These are phyloP conservation scores for Chara braunii DNA, from an alignment of 139 green algal species.

Conservation along the genomic window DNA sequence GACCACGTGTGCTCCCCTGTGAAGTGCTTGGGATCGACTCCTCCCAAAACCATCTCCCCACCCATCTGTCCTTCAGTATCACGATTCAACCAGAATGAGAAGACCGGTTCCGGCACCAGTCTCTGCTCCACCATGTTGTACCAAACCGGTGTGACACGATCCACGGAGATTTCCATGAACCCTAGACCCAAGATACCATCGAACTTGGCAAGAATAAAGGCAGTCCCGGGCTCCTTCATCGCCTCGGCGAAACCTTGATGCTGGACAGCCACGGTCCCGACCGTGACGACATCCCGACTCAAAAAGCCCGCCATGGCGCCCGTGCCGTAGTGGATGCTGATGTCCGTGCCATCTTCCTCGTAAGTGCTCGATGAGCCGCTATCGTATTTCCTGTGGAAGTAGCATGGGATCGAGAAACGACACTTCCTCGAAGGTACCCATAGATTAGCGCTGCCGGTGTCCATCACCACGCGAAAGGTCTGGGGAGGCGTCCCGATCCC, in stretches of 20 bases:
- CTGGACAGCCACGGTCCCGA: conserved; percentile 62
- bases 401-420: conserved; percentile 72
- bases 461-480: conserved; percentile 82
- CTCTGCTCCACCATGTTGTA: conserved; percentile 74
- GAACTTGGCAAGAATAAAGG: conserved; percentile 93
- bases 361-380: conserved; percentile 63
- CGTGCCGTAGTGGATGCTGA: conserved; percentile 94
- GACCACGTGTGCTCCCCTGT: conserved; percentile 80
- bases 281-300: conserved; percentile 65
- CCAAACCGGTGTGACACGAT: conserved; percentile 59
- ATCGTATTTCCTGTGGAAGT: conserved; percentile 72
- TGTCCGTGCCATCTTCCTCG: conserved; percentile 38
- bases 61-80: conserved; percentile 53
- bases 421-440: conserved; percentile 86
- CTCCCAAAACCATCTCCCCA: conserved; percentile 89
- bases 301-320: conserved; percentile 85
- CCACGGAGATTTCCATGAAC: conserved; percentile 84
- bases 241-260: conserved; percentile 46
- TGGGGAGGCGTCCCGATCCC: conserved; percentile 80
- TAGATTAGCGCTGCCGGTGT: conserved; percentile 88
- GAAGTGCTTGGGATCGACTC: conserved; percentile 77
- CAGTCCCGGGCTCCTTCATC: conserved; percentile 75
- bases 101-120: conserved; percentile 74
- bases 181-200: conserved; percentile 96
- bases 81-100: conserved; percentile 96